Conservation (phyloP, 768 basidiomycete genomes). For the Russula ochroleuca region DNA sequence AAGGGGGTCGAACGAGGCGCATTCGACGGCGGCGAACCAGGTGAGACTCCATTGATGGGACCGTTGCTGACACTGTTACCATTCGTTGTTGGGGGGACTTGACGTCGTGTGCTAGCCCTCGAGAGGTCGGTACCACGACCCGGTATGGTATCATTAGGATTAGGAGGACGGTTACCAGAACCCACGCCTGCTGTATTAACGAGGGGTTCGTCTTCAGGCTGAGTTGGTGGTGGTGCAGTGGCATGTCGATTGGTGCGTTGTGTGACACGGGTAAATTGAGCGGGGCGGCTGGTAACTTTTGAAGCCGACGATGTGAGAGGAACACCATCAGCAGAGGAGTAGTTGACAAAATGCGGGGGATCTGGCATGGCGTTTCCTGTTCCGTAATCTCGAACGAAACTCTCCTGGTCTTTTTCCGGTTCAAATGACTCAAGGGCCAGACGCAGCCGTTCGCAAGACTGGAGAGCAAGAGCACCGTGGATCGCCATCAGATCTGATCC, state of each 20-base stretch:
- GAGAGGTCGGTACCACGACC: conserved; percentile 36
- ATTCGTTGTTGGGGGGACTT: conserved; percentile 1
- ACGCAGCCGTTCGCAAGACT: conserved; percentile 92
- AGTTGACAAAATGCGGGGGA: conserved; percentile 82
- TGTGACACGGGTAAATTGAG: conserved; percentile 48
- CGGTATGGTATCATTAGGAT: conserved; percentile 34
- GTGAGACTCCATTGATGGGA: conserved; percentile 15
- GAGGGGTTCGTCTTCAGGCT: conserved; percentile 41
- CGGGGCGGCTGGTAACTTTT: conserved; percentile 52
- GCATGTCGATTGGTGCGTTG: conserved; percentile 35
- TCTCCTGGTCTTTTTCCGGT: conserved; percentile 80
- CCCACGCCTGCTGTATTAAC: conserved; percentile 69
- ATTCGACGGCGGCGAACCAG: conserved; percentile 12
- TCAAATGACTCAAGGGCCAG: conserved; percentile 86
- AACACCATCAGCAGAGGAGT: conserved; percentile 50
- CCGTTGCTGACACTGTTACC: not conserved
- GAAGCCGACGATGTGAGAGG: conserved; percentile 57
- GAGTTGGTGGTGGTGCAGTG: conserved; percentile 34
- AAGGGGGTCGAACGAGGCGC: conserved; percentile 2
- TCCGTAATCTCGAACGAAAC: conserved; percentile 83
- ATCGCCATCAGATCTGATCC: conserved; percentile 6
- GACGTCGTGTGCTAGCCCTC: conserved; percentile 29
- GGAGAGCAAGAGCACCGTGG: not conserved
- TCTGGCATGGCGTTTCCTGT: conserved; percentile 88
- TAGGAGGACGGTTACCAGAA: conserved; percentile 49